Evolutionary conservation across 176 grass and related monocot species (phyloP), one percentile per base, ranked within the genome.

Genomic region (Oryza punctata): DNA sequence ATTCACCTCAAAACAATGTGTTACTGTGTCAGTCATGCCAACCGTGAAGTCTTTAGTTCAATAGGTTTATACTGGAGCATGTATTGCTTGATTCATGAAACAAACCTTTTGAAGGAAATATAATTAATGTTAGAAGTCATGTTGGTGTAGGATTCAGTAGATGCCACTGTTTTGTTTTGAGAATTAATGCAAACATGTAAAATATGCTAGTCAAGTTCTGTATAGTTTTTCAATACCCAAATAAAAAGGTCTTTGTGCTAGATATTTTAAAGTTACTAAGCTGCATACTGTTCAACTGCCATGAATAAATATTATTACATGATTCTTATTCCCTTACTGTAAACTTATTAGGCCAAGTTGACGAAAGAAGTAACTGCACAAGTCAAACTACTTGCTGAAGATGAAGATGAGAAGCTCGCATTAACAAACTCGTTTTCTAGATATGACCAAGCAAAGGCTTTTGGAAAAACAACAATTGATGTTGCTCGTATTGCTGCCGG

Each of bases 401-500:
- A 75, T 87, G 96, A 99, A 93, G 91, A 99, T 78, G 93, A 90
- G 78, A 95, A 94, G 54, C 84, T 95, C 80, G 91, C 91, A 44
- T 81, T 82, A 82, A 98, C 88, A 72, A 91, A 78, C 79, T 83
- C 87, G 77, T 91, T 87, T 87, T 83, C 88, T 81, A 86, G 50
- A 46, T 98, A 98, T 72, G 96, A 99, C 85, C 96, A 99, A 90
- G 96, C 96, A 81, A 99, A 94, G 82, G 91, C 96, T 35, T 86
- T 99, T 69, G 96, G 96, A 30, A 99, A 94, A 84, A 96, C 93
- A 61, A 99, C 85, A 38, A 95, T 98, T 94, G 96, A 98, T 87
- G 91, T 85, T 50, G 89, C 96, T 88, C 87, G 96, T 72, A 98
- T 98, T 89, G 96, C 93, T 87, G 91, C 96, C 41, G 96, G 96